Conservation (phyloP, 768 basidiomycete species). For the Gyrodon lividus region DNA sequence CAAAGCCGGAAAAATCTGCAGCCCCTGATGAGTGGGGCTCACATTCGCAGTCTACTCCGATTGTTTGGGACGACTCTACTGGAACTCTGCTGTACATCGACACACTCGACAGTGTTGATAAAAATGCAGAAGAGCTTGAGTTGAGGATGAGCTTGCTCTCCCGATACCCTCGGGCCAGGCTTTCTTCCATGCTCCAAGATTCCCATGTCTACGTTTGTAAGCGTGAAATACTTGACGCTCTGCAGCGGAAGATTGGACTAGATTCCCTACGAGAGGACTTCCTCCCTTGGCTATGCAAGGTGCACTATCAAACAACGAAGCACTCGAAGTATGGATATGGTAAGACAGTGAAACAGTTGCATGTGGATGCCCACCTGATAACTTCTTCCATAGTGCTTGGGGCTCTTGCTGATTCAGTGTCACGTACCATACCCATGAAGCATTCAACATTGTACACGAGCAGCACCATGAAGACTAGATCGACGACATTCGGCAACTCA, state of each 20-base stretch:
- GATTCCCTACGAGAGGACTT: slow-evolving; percentile 90
- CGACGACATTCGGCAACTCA: no score
- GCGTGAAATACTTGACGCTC: slow-evolving; percentile 65
- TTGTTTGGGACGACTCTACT: slow-evolving; percentile 66
- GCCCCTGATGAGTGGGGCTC: slow-evolving; percentile 68
- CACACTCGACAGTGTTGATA: slow-evolving; percentile 65
- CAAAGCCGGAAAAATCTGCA: slow-evolving; percentile 51
- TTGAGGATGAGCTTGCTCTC: slow-evolving; percentile 74
- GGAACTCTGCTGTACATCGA: slow-evolving; percentile 74
- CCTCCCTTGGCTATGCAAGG: slow-evolving; percentile 88
- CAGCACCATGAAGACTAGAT: no score
- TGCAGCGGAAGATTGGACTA: slow-evolving; percentile 66
- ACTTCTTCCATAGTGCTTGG: slow-evolving; percentile 40
- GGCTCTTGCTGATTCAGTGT: slow-evolving; percentile 41
- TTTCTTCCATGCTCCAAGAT: slow-evolving; percentile 72
- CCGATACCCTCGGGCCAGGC: slow-evolving; percentile 69
- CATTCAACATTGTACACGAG: no score
- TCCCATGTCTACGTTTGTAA: slow-evolving; percentile 92
- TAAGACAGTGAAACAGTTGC: slow-evolving; percentile 27
- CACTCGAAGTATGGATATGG: slow-evolving; percentile 58
- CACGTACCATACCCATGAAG: no score
- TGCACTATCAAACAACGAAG: slow-evolving; percentile 70
- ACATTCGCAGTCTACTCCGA: slow-evolving; percentile 44
- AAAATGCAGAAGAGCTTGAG: slow-evolving; percentile 67
- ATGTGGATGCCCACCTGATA: not conserved